Evolutionary conservation across 2,329 filamentous ascomycete species (phyloP), one percentile per base, ranked within the genome.

Genomic region (Verticillium tricorpus): DNA sequence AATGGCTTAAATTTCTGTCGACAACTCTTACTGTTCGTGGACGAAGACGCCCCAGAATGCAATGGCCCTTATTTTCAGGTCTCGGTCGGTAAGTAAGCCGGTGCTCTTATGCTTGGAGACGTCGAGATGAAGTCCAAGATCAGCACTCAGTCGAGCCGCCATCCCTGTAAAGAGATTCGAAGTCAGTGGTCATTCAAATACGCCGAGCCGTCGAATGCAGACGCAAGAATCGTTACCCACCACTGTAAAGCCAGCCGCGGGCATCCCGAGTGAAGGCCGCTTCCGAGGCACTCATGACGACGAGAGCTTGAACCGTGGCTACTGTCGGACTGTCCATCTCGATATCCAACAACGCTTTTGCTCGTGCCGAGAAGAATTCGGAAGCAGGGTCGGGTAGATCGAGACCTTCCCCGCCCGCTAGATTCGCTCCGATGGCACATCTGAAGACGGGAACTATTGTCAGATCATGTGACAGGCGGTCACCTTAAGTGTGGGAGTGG

Each of bases 311-410:
- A 3, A 71, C 65, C 0, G 69, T 70, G 2, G 69, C 69, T 1
- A 70, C 64, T 9, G 65, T 67, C 7, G 69, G 69, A 12, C 62
- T 67, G 28, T 71, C 69, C 2, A 71, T 59, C 31, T 70, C 69
- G 22, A 70, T 70, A 17, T 71, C 69, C 3, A 71, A 56, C 2
- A 71, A 56, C 0, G 65, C 64, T 59, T 70, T 71, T 22, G 69
- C 69, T 28, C 69, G 57, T 15, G 69, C 67, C 3, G 69, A 68
- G 57, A 71, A 70, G 52, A 71, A 71, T 14, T 70, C 68, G 6
- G 68, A 61, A 70, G 45, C 71, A 67, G 64, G 77, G 71, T 45
- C 76, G 72, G 62, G 78, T 69, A 66, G 57, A 56, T 66, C 40
- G 61, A 50, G 25, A 28, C 19, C 25, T 40, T 58, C 37, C 2